Evolutionary conservation across 768 basidiomycete genomes (phyloP).

Genomic region (Suillus brevipes): DNA sequence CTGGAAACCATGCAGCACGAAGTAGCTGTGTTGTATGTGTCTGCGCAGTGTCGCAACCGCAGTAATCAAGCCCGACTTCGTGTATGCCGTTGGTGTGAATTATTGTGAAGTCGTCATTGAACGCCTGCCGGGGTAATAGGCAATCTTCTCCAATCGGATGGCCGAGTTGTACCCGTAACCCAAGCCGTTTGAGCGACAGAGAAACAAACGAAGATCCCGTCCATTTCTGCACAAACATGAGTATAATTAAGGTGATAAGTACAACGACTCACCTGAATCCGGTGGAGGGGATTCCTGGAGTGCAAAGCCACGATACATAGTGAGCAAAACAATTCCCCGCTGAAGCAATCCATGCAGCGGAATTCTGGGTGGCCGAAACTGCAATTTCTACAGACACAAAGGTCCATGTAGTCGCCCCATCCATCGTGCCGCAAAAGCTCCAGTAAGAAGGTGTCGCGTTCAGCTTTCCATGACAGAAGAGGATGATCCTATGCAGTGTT

Average conservation of each 20-base stretch:
- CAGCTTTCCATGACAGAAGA: slow-evolving; percentile 12
- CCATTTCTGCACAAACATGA: slow-evolving; percentile 16
- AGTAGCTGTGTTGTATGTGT: not conserved
- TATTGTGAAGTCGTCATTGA: slow-evolving; percentile 20
- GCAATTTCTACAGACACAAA: not conserved
- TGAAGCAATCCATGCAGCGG: slow-evolving; percentile 19
- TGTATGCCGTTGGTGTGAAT: slow-evolving; percentile 21
- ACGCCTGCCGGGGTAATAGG: not conserved
- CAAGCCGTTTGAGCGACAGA: slow-evolving; percentile 17
- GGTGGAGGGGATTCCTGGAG: slow-evolving; percentile 5
- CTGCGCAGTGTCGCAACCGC: too few species aligned
- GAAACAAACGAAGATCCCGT: slow-evolving; percentile 18
- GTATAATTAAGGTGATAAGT: not conserved
- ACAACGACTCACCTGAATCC: slow-evolving; percentile 2
- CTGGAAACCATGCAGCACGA: slow-evolving; percentile 14
- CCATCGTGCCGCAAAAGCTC: slow-evolving; percentile 20
- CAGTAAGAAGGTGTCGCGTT: slow-evolving; percentile 10
- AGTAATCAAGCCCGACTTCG: too few species aligned
- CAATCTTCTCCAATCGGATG: slow-evolving; percentile 20
- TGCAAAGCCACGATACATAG: slow-evolving; percentile 4
- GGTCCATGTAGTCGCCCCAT: not conserved
- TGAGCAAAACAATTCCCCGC: slow-evolving; percentile 4
- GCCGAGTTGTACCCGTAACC: slow-evolving; percentile 24
- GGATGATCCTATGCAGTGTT: not conserved
- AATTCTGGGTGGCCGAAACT: not conserved